Base-by-base conservation (phyloP, 371 early-diverging fungal genomes). In the Mortierella sp. region DNA sequence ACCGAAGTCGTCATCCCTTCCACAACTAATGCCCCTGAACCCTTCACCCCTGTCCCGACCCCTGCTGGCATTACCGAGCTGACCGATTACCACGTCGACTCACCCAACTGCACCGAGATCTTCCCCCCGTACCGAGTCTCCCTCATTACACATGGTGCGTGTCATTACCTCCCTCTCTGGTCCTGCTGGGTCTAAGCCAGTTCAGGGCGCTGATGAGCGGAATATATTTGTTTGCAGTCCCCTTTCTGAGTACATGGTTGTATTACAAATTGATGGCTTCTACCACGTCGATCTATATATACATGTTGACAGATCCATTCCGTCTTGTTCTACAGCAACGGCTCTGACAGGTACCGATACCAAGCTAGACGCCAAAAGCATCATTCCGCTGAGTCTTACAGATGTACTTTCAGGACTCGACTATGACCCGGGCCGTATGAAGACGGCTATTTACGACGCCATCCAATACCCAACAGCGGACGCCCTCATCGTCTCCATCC, bases 401-500 rank as follows among this genome's bases (percentile, higher is more conserved):
- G 68, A 76, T 16, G 65, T 47, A 0, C 37, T 68, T 5, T 9
- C 47, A 2, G 53, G 47, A 2, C 7, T 46, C 14, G 69, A 63
- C 7, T 76, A 68, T 21, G 51, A 63, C 21, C 21, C 49, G 2
- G 22, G 31, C 6, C 49, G 46, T 21, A 74, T 74, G 74, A 55
- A 28, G 2, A 9, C 24, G 0, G 22, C 55, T 1, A 60, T 76
- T 17, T 27, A 60, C 21, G 52, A 31, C 0, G 69, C 64, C 7
- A 43, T 60, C 25, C 47, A 57, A 2, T 9, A 31, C 34, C 10
- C 34, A 21, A 24, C 49, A 13, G 57, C 44, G 27, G 40, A 76
- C 22, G 76, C 56, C 19, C 46, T 76, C 41, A 53, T 76, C 27
- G 63, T 76, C 45, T 76, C 76, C 19, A 68, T 76, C 31, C 76